phyloP scores from a whole-genome alignment of 2,329 filamentous ascomycete genomes.

The Penicillium hesseltinei region DNA sequence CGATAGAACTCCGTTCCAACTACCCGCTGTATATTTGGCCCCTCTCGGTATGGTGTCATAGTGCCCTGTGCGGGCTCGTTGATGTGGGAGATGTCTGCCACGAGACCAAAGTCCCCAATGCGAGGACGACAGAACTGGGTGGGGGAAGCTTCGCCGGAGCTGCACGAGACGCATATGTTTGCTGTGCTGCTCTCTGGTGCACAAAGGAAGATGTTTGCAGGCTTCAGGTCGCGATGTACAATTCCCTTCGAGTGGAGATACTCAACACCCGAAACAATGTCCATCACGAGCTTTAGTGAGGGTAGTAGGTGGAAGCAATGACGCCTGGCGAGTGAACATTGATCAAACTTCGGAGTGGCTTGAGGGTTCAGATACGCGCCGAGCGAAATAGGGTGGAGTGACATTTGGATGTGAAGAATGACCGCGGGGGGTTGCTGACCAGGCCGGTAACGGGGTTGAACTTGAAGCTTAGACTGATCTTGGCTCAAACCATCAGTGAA shows the following conservation, averaged over 20 bases:
- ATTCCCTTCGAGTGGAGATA: constrained; percentile 63
- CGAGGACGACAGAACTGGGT: constrained; percentile 54
- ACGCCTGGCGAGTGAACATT: constrained; percentile 29
- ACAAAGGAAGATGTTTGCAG: constrained; percentile 65
- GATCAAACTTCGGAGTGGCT: constrained; percentile 19
- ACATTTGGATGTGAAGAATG: constrained; percentile 67
- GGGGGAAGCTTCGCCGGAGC: constrained; percentile 22
- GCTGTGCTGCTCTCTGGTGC: constrained; percentile 49
- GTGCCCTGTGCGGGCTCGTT: constrained; percentile 28
- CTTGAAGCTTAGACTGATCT: constrained; percentile 34
- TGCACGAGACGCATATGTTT: constrained; percentile 49
- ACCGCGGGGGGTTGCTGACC: constrained; percentile 38
- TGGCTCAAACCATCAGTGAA: constrained; percentile 44
- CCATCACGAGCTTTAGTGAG: constrained; percentile 57
- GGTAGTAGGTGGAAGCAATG: constrained; percentile 64
- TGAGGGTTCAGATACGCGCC: constrained; percentile 55
- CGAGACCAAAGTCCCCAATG: constrained; percentile 68
- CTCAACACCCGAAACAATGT: constrained; percentile 61
- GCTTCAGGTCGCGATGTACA: constrained; percentile 67
- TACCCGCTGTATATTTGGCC: constrained; percentile 37
- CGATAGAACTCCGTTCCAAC: constrained; percentile 64
- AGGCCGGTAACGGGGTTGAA: constrained; percentile 25
- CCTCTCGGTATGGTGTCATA: constrained; percentile 21
- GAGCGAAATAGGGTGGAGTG: constrained; percentile 61
- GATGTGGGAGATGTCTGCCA: constrained; percentile 52